Conservation (phyloP, 495 filamentous ascomycete genomes). For the Alectoria sarmentosa region DNA sequence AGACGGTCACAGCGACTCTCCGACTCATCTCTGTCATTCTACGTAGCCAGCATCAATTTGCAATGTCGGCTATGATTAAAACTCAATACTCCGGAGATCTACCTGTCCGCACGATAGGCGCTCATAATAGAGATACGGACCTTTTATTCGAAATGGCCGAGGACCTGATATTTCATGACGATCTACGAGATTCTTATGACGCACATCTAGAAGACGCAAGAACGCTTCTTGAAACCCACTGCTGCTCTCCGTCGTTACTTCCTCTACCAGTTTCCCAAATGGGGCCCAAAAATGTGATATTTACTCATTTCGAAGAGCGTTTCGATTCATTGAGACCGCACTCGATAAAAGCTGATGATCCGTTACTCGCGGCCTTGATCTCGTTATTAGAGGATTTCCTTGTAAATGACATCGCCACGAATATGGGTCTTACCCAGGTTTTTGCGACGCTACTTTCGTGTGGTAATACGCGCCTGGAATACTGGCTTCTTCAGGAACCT, state of each 20-base stretch:
- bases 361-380: constrained; percentile 64
- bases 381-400: constrained; percentile 71
- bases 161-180: constrained; percentile 60
- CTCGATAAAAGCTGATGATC: constrained; percentile 47
- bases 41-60: constrained; percentile 79
- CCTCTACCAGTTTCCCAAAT: constrained; percentile 25
- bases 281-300: background rate
- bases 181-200: constrained; percentile 73
- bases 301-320: background rate
- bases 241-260: constrained; percentile 57
- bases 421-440: constrained; percentile 75
- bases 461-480: constrained; percentile 72
- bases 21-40: constrained; percentile 78
- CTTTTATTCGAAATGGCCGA: constrained; percentile 65
- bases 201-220: constrained; percentile 75
- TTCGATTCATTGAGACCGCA: background rate
- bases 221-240: constrained; percentile 70
- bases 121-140: constrained; percentile 72
- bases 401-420: constrained; percentile 81
- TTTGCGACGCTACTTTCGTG: constrained; percentile 79
- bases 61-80: constrained; percentile 62
- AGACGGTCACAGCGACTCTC: constrained; percentile 82
- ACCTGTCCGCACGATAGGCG: constrained; percentile 62
- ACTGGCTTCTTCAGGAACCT: constrained; percentile 81
- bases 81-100: constrained; percentile 53